These are phyloP conservation scores for Neopestalotiopsis clavispora DNA, from an alignment of 2,329 filamentous ascomycete species.

Conservation along the genomic window DNA sequence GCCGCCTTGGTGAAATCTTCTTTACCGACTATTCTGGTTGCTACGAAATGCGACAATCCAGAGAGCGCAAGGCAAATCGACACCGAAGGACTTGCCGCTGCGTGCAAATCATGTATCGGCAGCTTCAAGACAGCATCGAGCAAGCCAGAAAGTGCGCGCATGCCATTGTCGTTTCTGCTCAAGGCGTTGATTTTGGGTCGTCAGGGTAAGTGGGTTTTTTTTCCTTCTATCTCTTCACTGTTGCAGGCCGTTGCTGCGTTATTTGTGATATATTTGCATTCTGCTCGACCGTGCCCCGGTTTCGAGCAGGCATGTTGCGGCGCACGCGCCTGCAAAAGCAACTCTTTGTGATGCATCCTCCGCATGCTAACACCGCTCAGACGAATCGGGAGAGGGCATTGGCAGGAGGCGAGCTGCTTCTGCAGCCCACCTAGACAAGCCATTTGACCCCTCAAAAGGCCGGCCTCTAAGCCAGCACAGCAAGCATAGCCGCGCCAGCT, in stretches of 20 bases:
- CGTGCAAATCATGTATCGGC: slow-evolving; percentile 72
- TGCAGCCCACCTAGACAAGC: slow-evolving; percentile 64
- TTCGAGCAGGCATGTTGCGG: background rate
- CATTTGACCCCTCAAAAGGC: slow-evolving; percentile 50
- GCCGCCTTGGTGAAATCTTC: slow-evolving; percentile 75
- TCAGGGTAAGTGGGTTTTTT: slow-evolving; percentile 63
- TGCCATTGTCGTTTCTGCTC: slow-evolving; percentile 77
- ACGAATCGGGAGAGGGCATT: slow-evolving; percentile 46
- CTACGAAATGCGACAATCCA: slow-evolving; percentile 86
- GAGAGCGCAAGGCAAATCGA: slow-evolving; percentile 74
- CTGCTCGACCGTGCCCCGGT: background rate
- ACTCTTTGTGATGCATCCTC: slow-evolving; percentile 7
- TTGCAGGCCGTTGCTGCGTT: slow-evolving; percentile 3
- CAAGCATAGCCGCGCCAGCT: slow-evolving; percentile 73
- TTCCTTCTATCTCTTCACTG: background rate
- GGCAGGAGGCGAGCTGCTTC: slow-evolving; percentile 62
- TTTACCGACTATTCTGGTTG: slow-evolving; percentile 80
- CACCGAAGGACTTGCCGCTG: slow-evolving; percentile 64
- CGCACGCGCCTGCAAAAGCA: slow-evolving; percentile 9
- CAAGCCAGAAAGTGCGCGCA: slow-evolving; percentile 73
- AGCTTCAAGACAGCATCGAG: slow-evolving; percentile 76
- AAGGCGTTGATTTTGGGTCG: slow-evolving; percentile 70
- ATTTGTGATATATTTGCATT: background rate
- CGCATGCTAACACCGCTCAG: slow-evolving; percentile 21
- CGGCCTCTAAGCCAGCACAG: slow-evolving; percentile 65